Evolutionary conservation across 345 rosid species (phyloP).

Genomic region (Citrus medica): DNA sequence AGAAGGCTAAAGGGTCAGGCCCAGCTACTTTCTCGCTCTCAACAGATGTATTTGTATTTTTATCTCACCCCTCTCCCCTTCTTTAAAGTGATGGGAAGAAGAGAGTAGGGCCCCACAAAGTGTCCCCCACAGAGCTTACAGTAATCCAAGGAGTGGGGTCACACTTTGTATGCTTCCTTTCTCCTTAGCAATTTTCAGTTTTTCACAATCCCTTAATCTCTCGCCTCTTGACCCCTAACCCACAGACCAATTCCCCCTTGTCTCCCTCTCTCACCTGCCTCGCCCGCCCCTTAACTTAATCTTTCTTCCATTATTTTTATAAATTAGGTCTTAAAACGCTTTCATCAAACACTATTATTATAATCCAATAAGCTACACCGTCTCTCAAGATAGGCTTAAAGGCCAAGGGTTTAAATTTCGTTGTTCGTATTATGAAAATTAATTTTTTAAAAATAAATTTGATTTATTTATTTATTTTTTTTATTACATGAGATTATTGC

Average conservation of each 20-base stretch:
- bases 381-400: too few relatives aligned
- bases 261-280: conserved; percentile 1
- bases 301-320: not conserved
- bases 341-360: not conserved
- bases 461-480: too few relatives aligned
- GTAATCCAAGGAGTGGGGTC: conserved; percentile 21
- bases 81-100: not conserved
- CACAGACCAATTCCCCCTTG: conserved; percentile 24
- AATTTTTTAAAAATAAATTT: too few relatives aligned
- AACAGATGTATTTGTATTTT: too few relatives aligned
- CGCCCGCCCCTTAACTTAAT: not conserved
- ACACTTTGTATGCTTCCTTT: conserved; percentile 26
- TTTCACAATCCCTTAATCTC: conserved; percentile 23
- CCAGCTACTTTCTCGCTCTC: not conserved
- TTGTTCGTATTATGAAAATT: too few relatives aligned
- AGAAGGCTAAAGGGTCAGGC: not conserved
- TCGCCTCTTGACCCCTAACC: conserved; percentile 31
- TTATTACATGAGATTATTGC: too few relatives aligned
- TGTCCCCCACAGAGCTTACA: conserved; percentile 30
- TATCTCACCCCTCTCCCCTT: too few relatives aligned
- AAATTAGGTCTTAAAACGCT: not conserved
- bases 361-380: too few relatives aligned
- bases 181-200: conserved; percentile 25
- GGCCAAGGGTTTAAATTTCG: too few relatives aligned
- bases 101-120: conserved; percentile 7